Evolutionary conservation across 2,329 filamentous ascomycete species (phyloP).

Genomic region (Helicocarpus griseus): DNA sequence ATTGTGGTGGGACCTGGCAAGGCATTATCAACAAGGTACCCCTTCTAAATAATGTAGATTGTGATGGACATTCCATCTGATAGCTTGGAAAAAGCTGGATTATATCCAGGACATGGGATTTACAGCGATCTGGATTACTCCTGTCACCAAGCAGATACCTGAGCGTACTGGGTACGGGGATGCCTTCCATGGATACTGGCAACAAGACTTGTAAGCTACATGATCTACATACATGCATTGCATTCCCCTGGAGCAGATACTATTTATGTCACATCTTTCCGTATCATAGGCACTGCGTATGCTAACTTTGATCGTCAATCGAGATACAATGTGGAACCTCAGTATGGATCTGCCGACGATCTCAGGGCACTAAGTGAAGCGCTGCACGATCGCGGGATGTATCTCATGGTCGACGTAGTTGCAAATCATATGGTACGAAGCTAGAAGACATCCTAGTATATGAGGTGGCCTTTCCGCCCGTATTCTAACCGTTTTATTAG

Average conservation of each 20-base stretch:
- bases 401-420: conserved; percentile 45
- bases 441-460: not conserved
- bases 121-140: conserved; percentile 29
- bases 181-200: conserved; percentile 45
- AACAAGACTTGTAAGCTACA: conserved; percentile 28
- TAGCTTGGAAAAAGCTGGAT: conserved; percentile 30
- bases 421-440: conserved; percentile 37
- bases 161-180: conserved; percentile 30
- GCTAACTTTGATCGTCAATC: not conserved
- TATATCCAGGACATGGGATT: conserved; percentile 44
- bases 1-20: conserved; percentile 44
- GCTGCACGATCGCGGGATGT: conserved; percentile 40
- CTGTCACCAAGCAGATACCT: conserved; percentile 32
- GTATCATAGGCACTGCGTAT: no score
- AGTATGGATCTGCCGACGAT: conserved; percentile 41
- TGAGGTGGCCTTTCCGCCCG: not conserved
- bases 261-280: not conserved
- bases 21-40: conserved; percentile 31
- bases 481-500: not conserved
- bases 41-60: not conserved
- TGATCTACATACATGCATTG: not conserved
- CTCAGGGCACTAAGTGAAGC: conserved; percentile 37
- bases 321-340: conserved; percentile 35
- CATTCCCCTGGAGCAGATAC: not conserved
- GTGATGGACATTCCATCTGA: not conserved